Percentiles rank a stretch among this genome's conserved stretches.
phyloP scores from a whole-genome alignment of 1,284 basidiomycete genomes.

The Porogramme epimiltina region DNA sequence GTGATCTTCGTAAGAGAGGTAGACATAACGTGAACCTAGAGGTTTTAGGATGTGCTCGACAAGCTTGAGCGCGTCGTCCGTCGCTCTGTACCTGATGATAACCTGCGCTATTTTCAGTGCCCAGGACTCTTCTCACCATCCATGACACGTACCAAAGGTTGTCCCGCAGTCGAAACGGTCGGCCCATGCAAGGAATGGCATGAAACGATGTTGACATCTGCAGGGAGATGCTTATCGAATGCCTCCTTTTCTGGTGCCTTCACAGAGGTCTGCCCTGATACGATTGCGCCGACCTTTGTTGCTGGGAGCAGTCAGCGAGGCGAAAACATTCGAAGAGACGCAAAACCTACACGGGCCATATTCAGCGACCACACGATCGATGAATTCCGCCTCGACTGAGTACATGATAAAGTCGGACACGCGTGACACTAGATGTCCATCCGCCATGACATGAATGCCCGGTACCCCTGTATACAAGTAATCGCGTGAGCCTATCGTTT shows the following conservation, averaged over 20 bases:
- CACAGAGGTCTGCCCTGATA: constrained; percentile 95
- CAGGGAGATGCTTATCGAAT: constrained; percentile 88
- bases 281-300: constrained; percentile 91
- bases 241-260: constrained; percentile 93
- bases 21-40: constrained; percentile 88
- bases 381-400: constrained; percentile 92
- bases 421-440: constrained; percentile 33
- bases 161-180: constrained; percentile 86
- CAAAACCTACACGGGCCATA: constrained; percentile 83
- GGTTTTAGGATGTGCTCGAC: constrained; percentile 86
- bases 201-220: constrained; percentile 88
- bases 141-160: constrained; percentile 76
- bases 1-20: constrained; percentile 95
- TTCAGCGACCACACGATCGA: constrained; percentile 81
- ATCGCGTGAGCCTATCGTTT: background rate
- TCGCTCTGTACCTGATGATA: constrained; percentile 86
- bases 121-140: background rate
- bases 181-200: constrained; percentile 96
- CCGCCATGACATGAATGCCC: constrained; percentile 57
- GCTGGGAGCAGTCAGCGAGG: constrained; percentile 46
- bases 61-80: constrained; percentile 71
- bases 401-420: constrained; percentile 36
- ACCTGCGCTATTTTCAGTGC: constrained; percentile 51
- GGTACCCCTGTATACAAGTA: constrained; percentile 42
- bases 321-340: background rate